Evolutionary conservation across 2,329 filamentous ascomycete species (phyloP).

Genomic region (Botrytis fragariae): DNA sequence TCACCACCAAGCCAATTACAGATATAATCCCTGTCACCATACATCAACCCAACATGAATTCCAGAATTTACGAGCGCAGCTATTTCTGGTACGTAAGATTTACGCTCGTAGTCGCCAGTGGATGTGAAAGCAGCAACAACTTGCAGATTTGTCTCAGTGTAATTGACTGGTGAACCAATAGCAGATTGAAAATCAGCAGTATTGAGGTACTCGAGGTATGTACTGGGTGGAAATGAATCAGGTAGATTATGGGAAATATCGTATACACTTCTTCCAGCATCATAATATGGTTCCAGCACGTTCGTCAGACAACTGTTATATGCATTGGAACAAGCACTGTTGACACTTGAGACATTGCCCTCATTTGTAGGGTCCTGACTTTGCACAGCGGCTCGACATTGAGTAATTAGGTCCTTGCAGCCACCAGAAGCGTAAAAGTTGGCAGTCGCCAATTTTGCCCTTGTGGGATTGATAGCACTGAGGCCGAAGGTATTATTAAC

Average conservation of each 20-base stretch:
- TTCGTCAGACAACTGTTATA: conserved; percentile 38
- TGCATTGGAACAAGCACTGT: conserved; percentile 39
- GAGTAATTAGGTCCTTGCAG: conserved; percentile 52
- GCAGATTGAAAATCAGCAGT: conserved; percentile 56
- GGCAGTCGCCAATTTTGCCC: conserved; percentile 47
- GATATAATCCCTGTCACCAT: conserved; percentile 63
- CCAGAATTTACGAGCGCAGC: conserved; percentile 59
- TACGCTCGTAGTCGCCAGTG: conserved; percentile 62
- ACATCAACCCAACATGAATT: conserved; percentile 69
- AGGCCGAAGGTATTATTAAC: conserved; percentile 66
- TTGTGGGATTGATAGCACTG: conserved; percentile 52
- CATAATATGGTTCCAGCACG: conserved; percentile 38
- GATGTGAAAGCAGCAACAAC: conserved; percentile 48
- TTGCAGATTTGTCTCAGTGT: conserved; percentile 48
- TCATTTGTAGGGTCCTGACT: conserved; percentile 43
- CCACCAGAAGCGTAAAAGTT: conserved; percentile 49
- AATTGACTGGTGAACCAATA: conserved; percentile 63
- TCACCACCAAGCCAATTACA: conserved; percentile 75
- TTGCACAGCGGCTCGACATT: conserved; percentile 49
- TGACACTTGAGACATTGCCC: conserved; percentile 42
- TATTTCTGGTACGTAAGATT: conserved; percentile 57
- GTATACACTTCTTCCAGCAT: conserved; percentile 39
- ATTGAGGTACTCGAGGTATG: conserved; percentile 65
- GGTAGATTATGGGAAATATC: conserved; percentile 40
- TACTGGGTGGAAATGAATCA: conserved; percentile 62